Conservation (phyloP, 2,329 filamentous ascomycete species). For the Fusarium torreyae region DNA sequence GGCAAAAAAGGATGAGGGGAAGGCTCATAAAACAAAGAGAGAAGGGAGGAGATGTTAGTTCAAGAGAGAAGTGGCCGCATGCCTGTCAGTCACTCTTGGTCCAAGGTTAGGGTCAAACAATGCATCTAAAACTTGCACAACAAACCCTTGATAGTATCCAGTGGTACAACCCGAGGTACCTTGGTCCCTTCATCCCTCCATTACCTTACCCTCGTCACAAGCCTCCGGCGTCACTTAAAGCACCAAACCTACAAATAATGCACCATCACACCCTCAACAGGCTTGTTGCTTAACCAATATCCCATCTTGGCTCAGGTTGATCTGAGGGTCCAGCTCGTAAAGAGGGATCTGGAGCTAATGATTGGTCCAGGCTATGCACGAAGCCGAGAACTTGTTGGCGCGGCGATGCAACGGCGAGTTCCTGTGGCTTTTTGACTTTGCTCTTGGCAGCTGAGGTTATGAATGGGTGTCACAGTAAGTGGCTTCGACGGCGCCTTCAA, state of each 20-base stretch:
- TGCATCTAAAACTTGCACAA: background rate
- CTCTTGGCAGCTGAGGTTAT: constrained; percentile 5
- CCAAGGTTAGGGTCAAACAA: background rate
- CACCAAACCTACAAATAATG: constrained; percentile 16
- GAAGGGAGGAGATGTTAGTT: background rate
- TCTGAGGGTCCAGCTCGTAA: constrained; percentile 2
- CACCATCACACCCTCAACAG: constrained; percentile 28
- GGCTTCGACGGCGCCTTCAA: constrained; percentile 21
- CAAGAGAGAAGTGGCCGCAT: constrained; percentile 11
- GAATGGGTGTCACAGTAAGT: constrained; percentile 6
- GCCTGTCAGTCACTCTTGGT: constrained; percentile 2
- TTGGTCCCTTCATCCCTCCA: constrained; percentile 6
- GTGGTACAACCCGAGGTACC: constrained; percentile 13
- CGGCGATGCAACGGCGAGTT: constrained; percentile 23
- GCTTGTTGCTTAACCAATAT: constrained; percentile 11
- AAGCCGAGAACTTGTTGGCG: constrained; percentile 11
- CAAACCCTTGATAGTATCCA: constrained; percentile 6
- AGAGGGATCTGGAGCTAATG: background rate
- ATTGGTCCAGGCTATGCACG: constrained; percentile 9
- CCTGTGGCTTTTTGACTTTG: constrained; percentile 37
- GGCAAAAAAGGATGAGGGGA: constrained; percentile 6
- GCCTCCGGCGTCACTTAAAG: constrained; percentile 36
- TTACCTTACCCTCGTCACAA: constrained; percentile 19
- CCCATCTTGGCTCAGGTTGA: constrained; percentile 27
- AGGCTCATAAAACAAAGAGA: constrained; percentile 3